A percentile compares a stretch with the other conserved stretches of the same genome.
Evolutionary conservation across 179 eudicot species (phyloP).

Genomic region (Beta macrorhiza): DNA sequence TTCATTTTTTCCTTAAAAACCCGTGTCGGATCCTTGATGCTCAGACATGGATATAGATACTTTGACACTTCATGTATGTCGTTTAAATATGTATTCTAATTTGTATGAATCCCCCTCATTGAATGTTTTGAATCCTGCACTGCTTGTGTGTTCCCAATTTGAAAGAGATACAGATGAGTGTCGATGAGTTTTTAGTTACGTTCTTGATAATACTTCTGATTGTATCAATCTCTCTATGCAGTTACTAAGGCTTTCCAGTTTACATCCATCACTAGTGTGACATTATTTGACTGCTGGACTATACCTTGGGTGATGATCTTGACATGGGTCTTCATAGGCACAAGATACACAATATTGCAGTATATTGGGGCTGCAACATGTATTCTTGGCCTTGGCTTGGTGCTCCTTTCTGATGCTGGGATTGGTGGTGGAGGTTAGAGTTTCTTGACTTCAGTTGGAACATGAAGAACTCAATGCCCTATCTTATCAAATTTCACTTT

Average conservation of each 20-base stretch:
- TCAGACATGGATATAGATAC: too few relatives aligned
- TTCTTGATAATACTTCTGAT: neutral
- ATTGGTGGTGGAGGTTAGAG: conserved; percentile 60
- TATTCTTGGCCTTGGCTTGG: conserved; percentile 58
- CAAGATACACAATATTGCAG: conserved; percentile 61
- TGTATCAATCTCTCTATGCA: conserved; percentile 32
- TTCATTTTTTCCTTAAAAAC: too few relatives aligned
- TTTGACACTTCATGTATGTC: neutral
- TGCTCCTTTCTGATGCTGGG: conserved; percentile 68
- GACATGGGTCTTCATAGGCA: conserved; percentile 64
- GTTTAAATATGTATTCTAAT: neutral
- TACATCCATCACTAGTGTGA: conserved; percentile 76
- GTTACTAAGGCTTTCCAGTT: conserved; percentile 67
- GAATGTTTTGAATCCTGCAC: too few relatives aligned
- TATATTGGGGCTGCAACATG: conserved; percentile 61
- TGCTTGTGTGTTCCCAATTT: neutral
- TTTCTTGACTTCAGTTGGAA: neutral
- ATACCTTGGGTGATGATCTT: conserved; percentile 71
- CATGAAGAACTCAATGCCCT: too few relatives aligned
- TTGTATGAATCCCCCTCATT: neutral
- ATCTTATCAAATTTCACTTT: neutral
- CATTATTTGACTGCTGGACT: conserved; percentile 75
- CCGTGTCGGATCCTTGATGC: too few relatives aligned
- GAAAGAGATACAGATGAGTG: neutral
- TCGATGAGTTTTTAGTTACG: neutral